These are phyloP conservation scores for Epichloe uncinata DNA, from an alignment of 2,329 filamentous ascomycete species.

Conservation along the genomic window DNA sequence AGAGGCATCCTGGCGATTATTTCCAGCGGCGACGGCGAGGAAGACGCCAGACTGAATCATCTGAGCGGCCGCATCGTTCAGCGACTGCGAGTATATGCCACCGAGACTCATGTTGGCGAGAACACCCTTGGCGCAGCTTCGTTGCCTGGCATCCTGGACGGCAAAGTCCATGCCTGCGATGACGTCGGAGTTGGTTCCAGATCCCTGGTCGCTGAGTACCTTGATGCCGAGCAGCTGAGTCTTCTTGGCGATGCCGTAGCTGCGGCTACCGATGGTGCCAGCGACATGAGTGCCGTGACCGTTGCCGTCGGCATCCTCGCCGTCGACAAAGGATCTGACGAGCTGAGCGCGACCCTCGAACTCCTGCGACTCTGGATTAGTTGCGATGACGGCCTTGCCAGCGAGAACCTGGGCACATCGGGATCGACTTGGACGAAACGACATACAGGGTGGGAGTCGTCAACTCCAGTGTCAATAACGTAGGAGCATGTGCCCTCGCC, in stretches of 20 bases:
- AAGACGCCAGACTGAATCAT: slow-evolving; percentile 34
- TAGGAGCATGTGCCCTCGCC: slow-evolving; percentile 29
- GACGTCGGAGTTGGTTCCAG: slow-evolving; percentile 24
- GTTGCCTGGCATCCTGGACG: slow-evolving; percentile 20
- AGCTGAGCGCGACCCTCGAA: slow-evolving; percentile 22
- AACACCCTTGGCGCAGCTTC: slow-evolving; percentile 28
- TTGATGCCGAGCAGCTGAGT: slow-evolving; percentile 30
- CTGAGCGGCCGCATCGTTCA: slow-evolving; percentile 37
- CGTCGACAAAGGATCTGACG: slow-evolving; percentile 14
- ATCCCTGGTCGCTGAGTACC: slow-evolving; percentile 26
- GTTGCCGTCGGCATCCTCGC: slow-evolving; percentile 14
- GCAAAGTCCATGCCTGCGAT: slow-evolving; percentile 33
- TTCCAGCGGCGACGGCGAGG: slow-evolving; percentile 43
- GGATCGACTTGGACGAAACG: slow-evolving; percentile 19
- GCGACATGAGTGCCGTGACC: slow-evolving; percentile 9
- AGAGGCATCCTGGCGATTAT: slow-evolving; percentile 29
- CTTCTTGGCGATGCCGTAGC: slow-evolving; percentile 29
- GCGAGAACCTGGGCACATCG: no score
- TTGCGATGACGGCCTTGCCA: background rate
- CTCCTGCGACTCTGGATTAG: slow-evolving; percentile 23
- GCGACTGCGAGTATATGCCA: slow-evolving; percentile 27
- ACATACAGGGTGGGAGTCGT: slow-evolving; percentile 20
- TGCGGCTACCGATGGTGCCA: slow-evolving; percentile 19
- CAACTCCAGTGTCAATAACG: slow-evolving; percentile 33
- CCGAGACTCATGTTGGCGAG: slow-evolving; percentile 47